Percentiles rank a stretch among this genome's conserved stretches.
Conservation (phyloP, 306 rosid species). For the Cucumis melo region DNA sequence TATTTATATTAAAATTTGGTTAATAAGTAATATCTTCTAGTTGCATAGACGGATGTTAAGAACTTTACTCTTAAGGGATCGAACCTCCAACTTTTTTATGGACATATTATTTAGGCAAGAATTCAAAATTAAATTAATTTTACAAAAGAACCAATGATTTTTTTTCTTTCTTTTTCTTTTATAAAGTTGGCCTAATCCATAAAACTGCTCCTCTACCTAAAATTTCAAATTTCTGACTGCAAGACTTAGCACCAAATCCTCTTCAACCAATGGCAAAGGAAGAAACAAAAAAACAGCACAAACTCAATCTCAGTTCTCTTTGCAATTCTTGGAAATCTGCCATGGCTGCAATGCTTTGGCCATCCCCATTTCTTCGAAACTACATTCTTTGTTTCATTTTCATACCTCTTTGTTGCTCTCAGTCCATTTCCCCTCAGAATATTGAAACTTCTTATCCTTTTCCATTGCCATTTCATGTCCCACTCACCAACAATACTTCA, state of each 20-base stretch:
- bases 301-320: neutral
- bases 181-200: neutral
- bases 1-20: too few species aligned
- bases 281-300: neutral
- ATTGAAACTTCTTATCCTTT: slow-evolving; percentile 44
- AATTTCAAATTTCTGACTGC: neutral
- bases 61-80: too few species aligned
- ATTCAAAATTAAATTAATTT: too few species aligned
- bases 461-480: neutral
- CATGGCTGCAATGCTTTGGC: slow-evolving; percentile 18
- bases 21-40: too few species aligned
- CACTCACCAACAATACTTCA: slow-evolving; percentile 2
- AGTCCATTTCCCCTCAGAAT: slow-evolving; percentile 24
- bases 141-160: neutral
- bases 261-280: neutral
- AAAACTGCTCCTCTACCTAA: neutral
- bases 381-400: slow-evolving; percentile 5
- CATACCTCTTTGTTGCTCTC: slow-evolving; percentile 21
- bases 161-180: neutral
- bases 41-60: too few species aligned
- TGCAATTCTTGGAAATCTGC: neutral
- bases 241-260: neutral
- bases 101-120: too few species aligned
- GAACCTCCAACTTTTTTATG: too few species aligned
- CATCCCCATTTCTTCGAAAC: slow-evolving; percentile 9